These are phyloP conservation scores for Nannochloris sp. DNA, from an alignment of 139 green algal genomes.

Conservation along the genomic window DNA sequence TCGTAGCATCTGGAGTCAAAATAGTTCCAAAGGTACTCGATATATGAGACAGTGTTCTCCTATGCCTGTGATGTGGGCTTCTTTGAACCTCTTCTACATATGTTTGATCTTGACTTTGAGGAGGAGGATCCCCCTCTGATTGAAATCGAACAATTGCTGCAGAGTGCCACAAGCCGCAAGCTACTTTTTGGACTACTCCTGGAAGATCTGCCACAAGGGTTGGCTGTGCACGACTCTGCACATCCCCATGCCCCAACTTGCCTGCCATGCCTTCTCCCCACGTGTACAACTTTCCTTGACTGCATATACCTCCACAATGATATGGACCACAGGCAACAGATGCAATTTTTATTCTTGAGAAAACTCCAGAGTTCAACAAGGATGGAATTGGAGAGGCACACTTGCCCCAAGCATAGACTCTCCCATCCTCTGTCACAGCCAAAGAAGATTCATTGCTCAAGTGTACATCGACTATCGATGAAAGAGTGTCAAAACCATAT, in stretches of 20 bases:
- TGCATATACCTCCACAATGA: constrained; percentile 65
- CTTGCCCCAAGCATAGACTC: constrained; percentile 70
- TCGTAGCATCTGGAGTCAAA: neutral
- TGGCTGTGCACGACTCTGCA: constrained; percentile 16
- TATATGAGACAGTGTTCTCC: neutral
- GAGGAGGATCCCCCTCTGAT: constrained; percentile 1
- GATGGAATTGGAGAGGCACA: constrained; percentile 3
- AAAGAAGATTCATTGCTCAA: neutral
- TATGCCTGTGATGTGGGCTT: neutral
- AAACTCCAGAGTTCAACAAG: constrained; percentile 16
- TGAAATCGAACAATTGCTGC: constrained; percentile 46
- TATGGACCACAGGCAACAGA: constrained; percentile 80
- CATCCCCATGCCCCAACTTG: constrained; percentile 72
- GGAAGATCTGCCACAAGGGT: constrained; percentile 36
- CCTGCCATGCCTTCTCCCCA: constrained; percentile 89
- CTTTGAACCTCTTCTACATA: neutral
- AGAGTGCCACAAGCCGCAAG: constrained; percentile 89
- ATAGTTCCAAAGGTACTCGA: constrained; percentile 1
- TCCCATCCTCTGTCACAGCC: constrained; percentile 39
- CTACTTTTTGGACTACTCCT: constrained; percentile 39
- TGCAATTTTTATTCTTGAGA: constrained; percentile 3
- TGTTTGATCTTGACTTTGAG: neutral
- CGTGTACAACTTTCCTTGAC: constrained; percentile 67
- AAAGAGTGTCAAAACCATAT: constrained; percentile 31
- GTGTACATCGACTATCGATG: constrained; percentile 1